Evolutionary conservation across 495 filamentous ascomycete genomes (phyloP).

Genomic region (Aspergillus wentii): DNA sequence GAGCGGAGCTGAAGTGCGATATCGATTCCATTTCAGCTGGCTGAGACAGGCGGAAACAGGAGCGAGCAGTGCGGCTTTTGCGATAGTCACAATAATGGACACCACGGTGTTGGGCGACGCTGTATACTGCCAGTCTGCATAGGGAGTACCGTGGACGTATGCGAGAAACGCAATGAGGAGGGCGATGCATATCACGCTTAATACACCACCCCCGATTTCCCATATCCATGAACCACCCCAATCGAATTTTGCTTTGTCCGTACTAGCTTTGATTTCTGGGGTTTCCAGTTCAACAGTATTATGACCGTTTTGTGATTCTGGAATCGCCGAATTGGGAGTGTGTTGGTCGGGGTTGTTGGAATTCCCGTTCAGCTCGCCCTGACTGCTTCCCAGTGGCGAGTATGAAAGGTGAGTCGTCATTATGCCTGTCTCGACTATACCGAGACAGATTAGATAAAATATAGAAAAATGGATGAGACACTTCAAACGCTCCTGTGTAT

Average conservation of each 20-base stretch:
- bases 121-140: conserved; percentile 6
- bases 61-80: conserved; percentile 2
- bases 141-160: conserved; percentile 1
- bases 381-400: too few species aligned
- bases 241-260: not conserved
- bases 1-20: conserved; percentile 1
- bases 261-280: too few species aligned
- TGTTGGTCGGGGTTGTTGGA: too few species aligned
- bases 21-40: conserved; percentile 12
- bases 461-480: too few species aligned
- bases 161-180: conserved; percentile 5
- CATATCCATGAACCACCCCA: conserved; percentile 4
- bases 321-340: too few species aligned
- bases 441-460: too few species aligned
- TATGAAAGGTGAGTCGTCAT: too few species aligned
- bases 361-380: too few species aligned
- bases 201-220: conserved; percentile 1
- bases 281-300: too few species aligned
- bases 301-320: too few species aligned
- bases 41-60: conserved; percentile 3
- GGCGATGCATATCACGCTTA: not conserved
- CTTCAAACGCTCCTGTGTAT: too few species aligned
- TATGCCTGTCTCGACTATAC: too few species aligned
- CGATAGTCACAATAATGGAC: conserved; percentile 4
- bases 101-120: conserved; percentile 7